Evolutionary conservation across 2,329 filamentous ascomycete genomes (phyloP), one percentile per base, ranked within the genome.

Genomic region (Talaromyces verruculosus): DNA sequence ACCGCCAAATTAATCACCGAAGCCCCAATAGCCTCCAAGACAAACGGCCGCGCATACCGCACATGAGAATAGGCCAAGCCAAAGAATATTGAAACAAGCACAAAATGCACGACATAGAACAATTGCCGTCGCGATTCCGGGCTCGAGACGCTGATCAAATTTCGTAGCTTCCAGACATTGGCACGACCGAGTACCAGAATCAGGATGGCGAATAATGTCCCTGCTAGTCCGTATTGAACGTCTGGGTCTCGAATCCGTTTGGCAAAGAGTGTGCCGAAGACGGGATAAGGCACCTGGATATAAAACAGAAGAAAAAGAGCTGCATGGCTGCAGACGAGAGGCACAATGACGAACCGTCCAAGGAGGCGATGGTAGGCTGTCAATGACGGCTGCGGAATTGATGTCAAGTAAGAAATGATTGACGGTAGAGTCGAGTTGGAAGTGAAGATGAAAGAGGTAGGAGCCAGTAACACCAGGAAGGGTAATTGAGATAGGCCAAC

Each of bases 401-500:
- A 79, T 0, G 85, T 86, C 15, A 87, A 73, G 25, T 81, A 74
- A 58, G 84, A 83, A 15, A 87, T 71, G 0, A 84, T 81, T 62
- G 83, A 85, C 13, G 75, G 71, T 7, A 75, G 69, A 4, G 81
- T 77, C 7, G 82, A 80, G 63, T 83, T 82, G 65, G 84, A 77
- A 17, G 83, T 77, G 33, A 70, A 73, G 39, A 76, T 68, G 53
- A 79, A 77, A 35, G 75, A 73, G 25, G 71, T 76, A 5, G 79
- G 75, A 6, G 80, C 76, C 66, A 89, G 81, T 6, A 88, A 78
- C 65, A 87, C 86, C 64, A 88, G 86, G 2, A 88, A 73, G 1
- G 87, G 87, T 1, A 87, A 73, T 69, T 89, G 87, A 8, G 86
- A 88, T 5, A 86, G 80, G 25, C 80, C 85, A 60, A 88, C 80